Base-by-base conservation (phyloP, 2,329 filamentous ascomycete genomes). In the Botrytis fabae region DNA sequence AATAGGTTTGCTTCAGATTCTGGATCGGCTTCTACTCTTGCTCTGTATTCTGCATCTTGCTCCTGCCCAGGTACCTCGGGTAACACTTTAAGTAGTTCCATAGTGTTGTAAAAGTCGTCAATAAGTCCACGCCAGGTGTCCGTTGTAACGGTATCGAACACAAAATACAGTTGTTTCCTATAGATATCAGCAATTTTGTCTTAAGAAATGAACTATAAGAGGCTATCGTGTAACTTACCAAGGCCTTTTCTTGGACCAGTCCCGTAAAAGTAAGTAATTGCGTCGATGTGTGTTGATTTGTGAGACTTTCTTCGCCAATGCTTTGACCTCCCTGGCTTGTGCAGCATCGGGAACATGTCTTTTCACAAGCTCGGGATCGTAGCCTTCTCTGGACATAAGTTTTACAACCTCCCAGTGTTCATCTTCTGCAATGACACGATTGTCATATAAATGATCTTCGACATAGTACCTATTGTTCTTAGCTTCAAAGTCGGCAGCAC, bases 401-500 rank as follows among this genome's bases (percentile, higher is more conserved):
- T 57, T 54, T 38, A 28, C 25, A 32, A 60, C n/a, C 22, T 66
- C 69, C 25, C n/a, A 68, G 18, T 35, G 48, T 70, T 77, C 74
- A n/a, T 76, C 75, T 16, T 69, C 40, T 20, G 64, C 42, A 28
- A 76, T 68, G 16, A 77, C 25, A 4, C 74, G 72, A 44, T 74
- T 76, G 16, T 74, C 62, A 18, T 74, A 69, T 8, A 75, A 48
- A 32, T 64, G 25, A 69, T 77, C 74, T 70, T 77, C 76, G 10
- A 77, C 74, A 65, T 77, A 72, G 46, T 72, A 71, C 16, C 28
- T 18, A 16, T 42, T 66, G 10, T 73, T 64, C 35, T 42, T 61
- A 12, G 46, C n/a, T 20, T 83, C 63, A 66, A 77, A 71, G 66
- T 81, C 42, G 80, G 81, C 9, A 75, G 78, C 32, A 65, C 75